These are phyloP conservation scores for Pelargonium nanum DNA, from an alignment of 345 rosid genomes.

Conservation along the genomic window DNA sequence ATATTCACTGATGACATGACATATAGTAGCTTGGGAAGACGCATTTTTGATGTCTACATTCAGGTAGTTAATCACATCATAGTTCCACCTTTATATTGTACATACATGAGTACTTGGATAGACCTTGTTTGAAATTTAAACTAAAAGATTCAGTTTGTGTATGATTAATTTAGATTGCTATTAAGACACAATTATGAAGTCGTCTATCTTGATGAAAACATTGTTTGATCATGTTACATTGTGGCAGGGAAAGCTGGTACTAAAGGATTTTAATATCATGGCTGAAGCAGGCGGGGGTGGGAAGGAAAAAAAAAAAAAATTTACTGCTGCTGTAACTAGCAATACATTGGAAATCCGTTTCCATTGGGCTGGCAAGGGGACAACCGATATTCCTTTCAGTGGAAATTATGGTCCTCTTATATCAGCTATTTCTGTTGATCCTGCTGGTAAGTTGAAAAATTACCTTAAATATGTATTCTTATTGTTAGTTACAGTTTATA, in stretches of 20 bases:
- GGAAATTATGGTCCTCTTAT: constrained; percentile 30
- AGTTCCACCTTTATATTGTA: too few species aligned
- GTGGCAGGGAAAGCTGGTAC: constrained; percentile 19
- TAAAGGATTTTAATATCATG: constrained; percentile 24
- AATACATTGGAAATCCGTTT: constrained; percentile 27
- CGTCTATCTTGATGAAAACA: too few species aligned
- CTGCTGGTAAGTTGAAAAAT: too few species aligned
- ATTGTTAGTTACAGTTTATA: too few species aligned
- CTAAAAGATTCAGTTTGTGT: neutral
- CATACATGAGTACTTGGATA: neutral
- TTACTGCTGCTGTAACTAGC: constrained; percentile 11
- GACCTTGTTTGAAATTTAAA: neutral
- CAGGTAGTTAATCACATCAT: too few species aligned
- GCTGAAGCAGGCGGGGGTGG: constrained; percentile 21
- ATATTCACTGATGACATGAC: constrained; percentile 9
- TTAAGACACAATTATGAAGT: too few species aligned
- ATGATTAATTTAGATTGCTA: neutral
- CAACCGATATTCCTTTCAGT: constrained; percentile 19
- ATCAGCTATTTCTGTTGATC: constrained; percentile 18
- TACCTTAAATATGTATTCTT: too few species aligned
- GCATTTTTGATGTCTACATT: constrained; percentile 8
- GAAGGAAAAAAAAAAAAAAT: constrained; percentile 11
- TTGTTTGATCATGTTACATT: neutral
- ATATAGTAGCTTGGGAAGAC: constrained; percentile 12
- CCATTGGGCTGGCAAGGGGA: constrained; percentile 32